phyloP scores from a whole-genome alignment of 257 asterid genomes.

The Solanum ossicruentum region DNA sequence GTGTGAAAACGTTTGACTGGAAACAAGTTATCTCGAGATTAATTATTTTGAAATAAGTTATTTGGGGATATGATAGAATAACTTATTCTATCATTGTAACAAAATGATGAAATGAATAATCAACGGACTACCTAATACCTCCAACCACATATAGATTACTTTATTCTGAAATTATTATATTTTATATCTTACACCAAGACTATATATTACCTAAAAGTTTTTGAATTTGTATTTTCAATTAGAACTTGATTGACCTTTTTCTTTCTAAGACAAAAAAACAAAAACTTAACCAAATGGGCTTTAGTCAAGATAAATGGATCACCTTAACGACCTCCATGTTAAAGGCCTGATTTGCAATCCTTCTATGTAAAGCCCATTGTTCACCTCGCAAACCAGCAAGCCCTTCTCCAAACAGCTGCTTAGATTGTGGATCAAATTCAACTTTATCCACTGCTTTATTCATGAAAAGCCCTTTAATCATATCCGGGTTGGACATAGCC shows the following conservation, averaged over 20 bases:
- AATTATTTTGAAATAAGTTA: no score
- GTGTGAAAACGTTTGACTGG: no score
- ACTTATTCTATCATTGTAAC: no score
- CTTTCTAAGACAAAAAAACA: not conserved
- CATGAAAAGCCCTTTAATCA: slow-evolving; percentile 34
- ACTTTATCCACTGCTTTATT: slow-evolving; percentile 15
- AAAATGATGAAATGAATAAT: no score
- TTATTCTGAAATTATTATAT: no score
- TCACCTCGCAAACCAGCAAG: slow-evolving; percentile 34
- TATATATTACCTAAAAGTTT: no score
- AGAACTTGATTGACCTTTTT: not conserved
- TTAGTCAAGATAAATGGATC: not conserved
- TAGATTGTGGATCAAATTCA: slow-evolving; percentile 25
- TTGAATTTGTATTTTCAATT: no score
- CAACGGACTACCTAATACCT: no score
- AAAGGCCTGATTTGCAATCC: slow-evolving; percentile 50
- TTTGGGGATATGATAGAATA: no score
- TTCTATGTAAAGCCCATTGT: slow-evolving; percentile 52
- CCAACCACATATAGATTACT: no score
- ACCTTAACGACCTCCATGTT: slow-evolving; percentile 63
- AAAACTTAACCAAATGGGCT: not conserved
- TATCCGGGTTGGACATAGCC: slow-evolving; percentile 31
- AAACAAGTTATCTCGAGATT: no score
- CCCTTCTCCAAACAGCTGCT: slow-evolving; percentile 44
- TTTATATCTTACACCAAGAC: no score